These are phyloP conservation scores for Rhodotorula sp. DNA, from an alignment of 1,284 basidiomycete genomes.

Conservation along the genomic window DNA sequence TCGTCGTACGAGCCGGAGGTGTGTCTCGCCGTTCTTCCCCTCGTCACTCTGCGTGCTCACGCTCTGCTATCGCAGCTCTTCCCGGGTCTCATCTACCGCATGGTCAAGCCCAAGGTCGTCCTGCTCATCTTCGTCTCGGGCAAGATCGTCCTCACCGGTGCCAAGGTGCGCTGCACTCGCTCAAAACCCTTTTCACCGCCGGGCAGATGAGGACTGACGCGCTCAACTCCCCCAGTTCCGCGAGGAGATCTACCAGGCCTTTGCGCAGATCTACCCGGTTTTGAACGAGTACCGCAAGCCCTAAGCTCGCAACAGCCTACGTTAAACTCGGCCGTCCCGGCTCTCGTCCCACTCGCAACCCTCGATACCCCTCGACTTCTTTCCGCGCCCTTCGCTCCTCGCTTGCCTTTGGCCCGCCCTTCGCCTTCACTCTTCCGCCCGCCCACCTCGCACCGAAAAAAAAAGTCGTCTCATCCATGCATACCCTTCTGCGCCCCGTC, in stretches of 20 bases:
- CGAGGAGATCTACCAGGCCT: constrained; percentile 99
- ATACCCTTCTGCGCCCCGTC: too few relatives aligned
- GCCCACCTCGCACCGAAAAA: background rate
- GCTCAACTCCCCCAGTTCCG: constrained; percentile 67
- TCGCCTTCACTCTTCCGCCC: background rate
- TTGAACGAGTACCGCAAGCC: constrained; percentile 51
- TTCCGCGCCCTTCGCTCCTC: background rate
- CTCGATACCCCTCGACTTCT: constrained; percentile 3
- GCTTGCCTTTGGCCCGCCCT: background rate
- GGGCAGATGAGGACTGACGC: background rate
- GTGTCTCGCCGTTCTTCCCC: background rate
- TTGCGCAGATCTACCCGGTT: constrained; percentile 91
- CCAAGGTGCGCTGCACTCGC: constrained; percentile 69
- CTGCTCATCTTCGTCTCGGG: constrained; percentile 98
- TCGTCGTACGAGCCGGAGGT: constrained; percentile 45
- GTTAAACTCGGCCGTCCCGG: background rate
- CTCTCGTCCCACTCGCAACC: background rate
- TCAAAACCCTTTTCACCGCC: constrained; percentile 33
- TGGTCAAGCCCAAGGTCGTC: constrained; percentile 99
- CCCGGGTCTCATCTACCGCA: constrained; percentile 98
- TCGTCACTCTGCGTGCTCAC: constrained; percentile 10
- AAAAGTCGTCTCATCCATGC: background rate
- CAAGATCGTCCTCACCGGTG: constrained; percentile 98
- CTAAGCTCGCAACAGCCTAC: background rate
- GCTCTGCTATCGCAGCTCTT: constrained; percentile 69